Conservation (phyloP, 2,329 filamentous ascomycete species). For the Septoria linicola region DNA sequence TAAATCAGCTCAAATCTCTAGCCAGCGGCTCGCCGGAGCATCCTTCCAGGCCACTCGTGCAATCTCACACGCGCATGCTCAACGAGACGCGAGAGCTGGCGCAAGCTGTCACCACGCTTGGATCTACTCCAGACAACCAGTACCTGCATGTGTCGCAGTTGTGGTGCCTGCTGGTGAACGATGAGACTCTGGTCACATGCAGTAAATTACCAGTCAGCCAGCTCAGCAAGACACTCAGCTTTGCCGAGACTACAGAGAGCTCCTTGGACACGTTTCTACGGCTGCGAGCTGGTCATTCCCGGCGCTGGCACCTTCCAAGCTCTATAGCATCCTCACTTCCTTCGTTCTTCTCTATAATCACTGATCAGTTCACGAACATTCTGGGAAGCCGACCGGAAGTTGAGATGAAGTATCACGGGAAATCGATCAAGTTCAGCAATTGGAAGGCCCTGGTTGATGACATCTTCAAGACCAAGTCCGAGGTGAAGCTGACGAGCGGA, state of each 20-base stretch:
- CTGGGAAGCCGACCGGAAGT: slow-evolving; percentile 1
- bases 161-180: slow-evolving; percentile 20
- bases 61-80: slow-evolving; percentile 11
- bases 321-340: not conserved
- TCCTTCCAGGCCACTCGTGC: slow-evolving; percentile 14
- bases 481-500: not conserved
- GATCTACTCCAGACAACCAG: slow-evolving; percentile 6
- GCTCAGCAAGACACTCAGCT: slow-evolving; percentile 2
- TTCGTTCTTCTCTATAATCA: slow-evolving; percentile 8
- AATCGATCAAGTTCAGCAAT: not conserved
- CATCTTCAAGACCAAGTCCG: not conserved
- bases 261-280: not conserved
- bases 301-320: slow-evolving; percentile 9
- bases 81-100: slow-evolving; percentile 15
- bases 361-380: slow-evolving; percentile 10
- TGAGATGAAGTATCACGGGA: slow-evolving; percentile 3
- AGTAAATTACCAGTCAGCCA: slow-evolving; percentile 11
- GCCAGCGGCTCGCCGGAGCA: slow-evolving; percentile 10
- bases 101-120: slow-evolving; percentile 8
- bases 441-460: slow-evolving; percentile 2
- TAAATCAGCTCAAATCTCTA: slow-evolving; percentile 1
- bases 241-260: not conserved
- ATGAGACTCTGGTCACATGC: slow-evolving; percentile 19
- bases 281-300: slow-evolving; percentile 7
- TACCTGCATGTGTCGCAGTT: slow-evolving; percentile 17